Evolutionary conservation across 148 eudicot species (phyloP).

Genomic region (Nepenthes gracilis): DNA sequence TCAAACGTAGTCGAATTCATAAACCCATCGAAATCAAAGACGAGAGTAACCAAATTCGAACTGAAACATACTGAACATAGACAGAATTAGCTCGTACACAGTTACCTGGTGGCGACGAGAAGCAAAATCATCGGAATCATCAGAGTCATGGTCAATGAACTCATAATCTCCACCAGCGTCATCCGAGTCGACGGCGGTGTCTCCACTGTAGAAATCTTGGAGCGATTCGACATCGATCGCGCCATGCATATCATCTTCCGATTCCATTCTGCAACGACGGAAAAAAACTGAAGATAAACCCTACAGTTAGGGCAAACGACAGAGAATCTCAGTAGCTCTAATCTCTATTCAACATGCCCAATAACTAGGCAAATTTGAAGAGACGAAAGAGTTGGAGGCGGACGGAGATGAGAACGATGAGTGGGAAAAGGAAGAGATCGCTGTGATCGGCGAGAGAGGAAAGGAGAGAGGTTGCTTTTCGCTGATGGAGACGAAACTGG

Average conservation of each 20-base stretch:
- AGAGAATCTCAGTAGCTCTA: no score
- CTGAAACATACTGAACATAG: not conserved
- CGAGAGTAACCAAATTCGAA: no score
- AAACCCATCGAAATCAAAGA: not conserved
- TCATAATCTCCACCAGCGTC: constrained; percentile 49
- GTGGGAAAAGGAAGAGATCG: no score
- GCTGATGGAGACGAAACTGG: no score
- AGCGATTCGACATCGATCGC: constrained; percentile 50
- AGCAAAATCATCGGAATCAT: constrained; percentile 44
- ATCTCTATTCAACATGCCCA: no score
- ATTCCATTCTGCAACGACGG: constrained; percentile 34
- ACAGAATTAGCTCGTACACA: not conserved
- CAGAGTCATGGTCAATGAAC: constrained; percentile 59
- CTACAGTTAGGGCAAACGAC: not conserved
- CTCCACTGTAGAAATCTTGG: constrained; percentile 66
- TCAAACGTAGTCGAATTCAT: no score
- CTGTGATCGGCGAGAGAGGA: no score
- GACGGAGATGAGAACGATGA: no score
- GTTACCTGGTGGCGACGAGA: constrained; percentile 47
- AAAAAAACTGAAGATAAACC: not conserved
- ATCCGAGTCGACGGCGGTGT: constrained; percentile 42
- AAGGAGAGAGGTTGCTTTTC: no score
- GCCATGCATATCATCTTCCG: constrained; percentile 72
- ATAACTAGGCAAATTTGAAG: no score
- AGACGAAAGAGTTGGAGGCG: no score